phyloP scores from a whole-genome alignment of 2,329 filamentous ascomycete genomes.

The Macrophomina phaseolina region DNA sequence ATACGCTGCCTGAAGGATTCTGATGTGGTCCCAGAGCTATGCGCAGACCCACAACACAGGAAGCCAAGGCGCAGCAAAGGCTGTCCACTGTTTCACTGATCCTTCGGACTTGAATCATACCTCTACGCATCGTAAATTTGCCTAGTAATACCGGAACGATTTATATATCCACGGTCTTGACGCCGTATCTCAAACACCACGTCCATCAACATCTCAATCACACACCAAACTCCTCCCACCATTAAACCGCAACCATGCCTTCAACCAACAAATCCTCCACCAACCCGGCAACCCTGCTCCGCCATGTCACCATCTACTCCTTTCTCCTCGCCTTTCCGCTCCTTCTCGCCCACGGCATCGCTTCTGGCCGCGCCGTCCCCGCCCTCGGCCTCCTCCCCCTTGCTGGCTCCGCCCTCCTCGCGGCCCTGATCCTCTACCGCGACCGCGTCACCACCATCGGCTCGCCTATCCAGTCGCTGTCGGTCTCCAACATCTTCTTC shows the following conservation, averaged over 20 bases:
- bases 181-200: background rate
- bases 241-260: background rate
- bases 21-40: background rate
- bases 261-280: background rate
- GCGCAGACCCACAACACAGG: background rate
- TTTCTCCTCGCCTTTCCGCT: conserved; percentile 4
- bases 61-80: background rate
- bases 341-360: conserved; percentile 15
- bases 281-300: background rate
- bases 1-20: background rate
- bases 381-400: conserved; percentile 14
- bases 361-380: background rate
- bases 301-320: conserved; percentile 1
- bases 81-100: background rate
- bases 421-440: background rate
- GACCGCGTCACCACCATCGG: conserved; percentile 7
- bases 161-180: background rate
- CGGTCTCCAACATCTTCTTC: conserved; percentile 10
- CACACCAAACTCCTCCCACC: background rate
- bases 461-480: conserved; percentile 6
- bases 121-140: background rate
- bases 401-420: conserved; percentile 3
- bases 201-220: background rate
- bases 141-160: background rate
- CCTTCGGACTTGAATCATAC: background rate